Conservation (phyloP, 495 filamentous ascomycete species). For the Neurospora sp. region DNA sequence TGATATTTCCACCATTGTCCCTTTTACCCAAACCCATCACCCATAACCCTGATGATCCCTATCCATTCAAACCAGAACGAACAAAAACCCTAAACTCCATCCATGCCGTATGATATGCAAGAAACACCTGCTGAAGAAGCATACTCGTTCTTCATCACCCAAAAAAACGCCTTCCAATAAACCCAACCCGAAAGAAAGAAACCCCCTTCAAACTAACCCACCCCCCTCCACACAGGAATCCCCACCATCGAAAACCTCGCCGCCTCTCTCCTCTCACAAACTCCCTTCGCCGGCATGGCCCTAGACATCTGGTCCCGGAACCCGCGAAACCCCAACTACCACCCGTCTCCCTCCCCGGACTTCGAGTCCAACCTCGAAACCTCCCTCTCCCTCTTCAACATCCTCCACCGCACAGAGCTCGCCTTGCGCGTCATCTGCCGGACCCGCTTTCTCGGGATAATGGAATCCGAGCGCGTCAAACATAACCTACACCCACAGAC, state of each 20-base stretch:
- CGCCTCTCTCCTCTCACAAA: background rate
- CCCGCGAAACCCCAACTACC: background rate
- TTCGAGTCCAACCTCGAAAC: background rate
- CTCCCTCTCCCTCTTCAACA: background rate
- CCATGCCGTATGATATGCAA: background rate
- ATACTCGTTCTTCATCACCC: no score
- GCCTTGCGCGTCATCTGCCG: background rate
- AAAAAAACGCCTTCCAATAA: background rate
- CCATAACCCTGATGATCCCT: background rate
- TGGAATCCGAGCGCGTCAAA: background rate
- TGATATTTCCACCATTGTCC: background rate
- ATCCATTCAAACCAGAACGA: no score
- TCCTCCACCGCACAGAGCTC: background rate
- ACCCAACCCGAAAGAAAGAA: background rate
- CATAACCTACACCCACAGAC: background rate
- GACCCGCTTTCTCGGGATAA: background rate
- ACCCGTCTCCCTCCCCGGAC: background rate
- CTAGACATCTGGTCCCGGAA: background rate
- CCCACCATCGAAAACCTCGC: background rate
- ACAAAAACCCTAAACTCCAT: background rate
- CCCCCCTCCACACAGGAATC: background rate
- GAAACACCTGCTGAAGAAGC: no score
- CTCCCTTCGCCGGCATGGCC: background rate
- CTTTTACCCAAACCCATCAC: background rate
- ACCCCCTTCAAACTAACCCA: background rate